phyloP scores from a whole-genome alignment of 495 filamentous ascomycete genomes.

The Friedmanniomyces simplex region DNA sequence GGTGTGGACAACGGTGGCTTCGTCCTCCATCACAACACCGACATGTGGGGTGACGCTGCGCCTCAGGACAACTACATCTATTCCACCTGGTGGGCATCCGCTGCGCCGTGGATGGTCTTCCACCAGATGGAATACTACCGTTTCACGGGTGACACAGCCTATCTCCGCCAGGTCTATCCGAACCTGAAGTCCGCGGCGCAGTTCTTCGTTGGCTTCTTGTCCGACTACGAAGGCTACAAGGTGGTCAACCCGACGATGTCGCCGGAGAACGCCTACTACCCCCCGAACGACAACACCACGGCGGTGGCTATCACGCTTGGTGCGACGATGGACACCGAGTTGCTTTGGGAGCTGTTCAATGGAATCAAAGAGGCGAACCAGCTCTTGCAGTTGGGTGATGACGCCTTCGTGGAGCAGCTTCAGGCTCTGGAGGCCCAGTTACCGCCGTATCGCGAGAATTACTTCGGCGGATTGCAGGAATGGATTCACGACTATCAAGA shows the following conservation, averaged over 20 bases:
- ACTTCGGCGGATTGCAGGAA: constrained; percentile 1
- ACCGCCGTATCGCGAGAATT: neutral
- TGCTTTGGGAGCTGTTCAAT: constrained; percentile 18
- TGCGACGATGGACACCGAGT: constrained; percentile 10
- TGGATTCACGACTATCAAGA: constrained; percentile 14
- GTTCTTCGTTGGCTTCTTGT: constrained; percentile 34
- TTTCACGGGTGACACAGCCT: constrained; percentile 29
- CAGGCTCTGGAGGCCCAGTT: neutral
- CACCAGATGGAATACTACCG: constrained; percentile 40
- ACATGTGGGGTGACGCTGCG: constrained; percentile 41
- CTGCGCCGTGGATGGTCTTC: constrained; percentile 42
- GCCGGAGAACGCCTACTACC: constrained; percentile 18
- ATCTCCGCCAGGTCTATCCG: too few species aligned
- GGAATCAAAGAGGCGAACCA: constrained; percentile 6
- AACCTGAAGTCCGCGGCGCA: constrained; percentile 28
- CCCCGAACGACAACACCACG: neutral
- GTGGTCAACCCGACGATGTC: constrained; percentile 17
- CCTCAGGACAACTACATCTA: constrained; percentile 38
- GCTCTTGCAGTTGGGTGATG: neutral
- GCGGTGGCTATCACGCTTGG: neutral
- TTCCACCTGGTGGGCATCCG: constrained; percentile 40
- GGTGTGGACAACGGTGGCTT: too few species aligned
- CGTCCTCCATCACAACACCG: constrained; percentile 35
- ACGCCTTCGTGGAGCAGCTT: neutral
- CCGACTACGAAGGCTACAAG: constrained; percentile 20